Base-by-base conservation (phyloP, 768 basidiomycete species). In the Tulasnella sp. region DNA sequence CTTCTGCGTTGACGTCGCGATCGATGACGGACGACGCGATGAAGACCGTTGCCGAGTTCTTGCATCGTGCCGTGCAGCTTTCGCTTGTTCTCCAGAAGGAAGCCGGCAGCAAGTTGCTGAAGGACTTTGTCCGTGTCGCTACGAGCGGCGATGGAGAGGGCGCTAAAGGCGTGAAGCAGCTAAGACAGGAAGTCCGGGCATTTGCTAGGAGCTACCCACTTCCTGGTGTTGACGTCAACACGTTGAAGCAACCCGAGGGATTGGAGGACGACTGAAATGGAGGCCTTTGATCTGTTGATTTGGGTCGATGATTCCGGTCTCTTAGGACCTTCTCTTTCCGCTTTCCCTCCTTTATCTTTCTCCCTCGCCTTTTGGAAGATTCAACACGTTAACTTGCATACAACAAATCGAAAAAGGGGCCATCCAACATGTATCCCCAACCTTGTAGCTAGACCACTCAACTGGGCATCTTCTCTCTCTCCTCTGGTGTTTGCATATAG, bases 1-100 rank as follows among this genome's bases (percentile, higher is more conserved):
- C 95, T 44, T 92, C 96, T 34, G 96, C 97, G 16, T 86, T 99
- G 48, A 99, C 98, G 5, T 98, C 96, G 74, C 95, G 97, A 82
- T 89, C 97, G 86, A 96, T 99, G 96, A 86, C 86, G 76, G 95
- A 97, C 86, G 89, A 87, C 31, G 96, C 98, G 85, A 91, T 98
- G 86, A 92, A 93, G 85, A 85, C 90, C 79, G 96, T 99, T 77
- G 98, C 92, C 52, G 89, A 89, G 79, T 96, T 98, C 90, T 88
- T 99, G 78, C 95, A 98, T 88, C 96, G 97, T 74, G 91, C 95
- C 40, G 93, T 99, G 71, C 95, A 98, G 88, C 91, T 98, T 83
- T 91, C 95, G 72, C 89, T 97, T 68, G 84, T 90, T 56, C 89
- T 98, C 71, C 98, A 99, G 87, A 95, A 96, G 86, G 97, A 98